These are phyloP conservation scores for Penicillium occitanis DNA, from an alignment of 2,329 filamentous ascomycete species.

Conservation along the genomic window DNA sequence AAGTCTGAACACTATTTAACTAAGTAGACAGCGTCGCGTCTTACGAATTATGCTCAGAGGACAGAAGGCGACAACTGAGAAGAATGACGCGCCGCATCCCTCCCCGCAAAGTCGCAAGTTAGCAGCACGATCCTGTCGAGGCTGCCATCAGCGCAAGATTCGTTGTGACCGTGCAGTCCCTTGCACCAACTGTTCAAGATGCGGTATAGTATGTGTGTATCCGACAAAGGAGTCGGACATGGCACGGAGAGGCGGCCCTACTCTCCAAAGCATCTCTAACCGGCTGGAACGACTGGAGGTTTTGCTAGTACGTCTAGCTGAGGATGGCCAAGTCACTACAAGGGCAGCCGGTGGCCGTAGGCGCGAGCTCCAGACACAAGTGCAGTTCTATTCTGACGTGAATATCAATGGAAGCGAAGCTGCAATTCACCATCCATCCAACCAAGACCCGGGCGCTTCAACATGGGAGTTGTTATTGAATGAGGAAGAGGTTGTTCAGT, in stretches of 20 bases:
- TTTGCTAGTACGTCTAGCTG: conserved; percentile 19
- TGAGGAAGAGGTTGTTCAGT: conserved; percentile 7
- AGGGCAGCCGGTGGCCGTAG: not conserved
- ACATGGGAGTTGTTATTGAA: conserved; percentile 23
- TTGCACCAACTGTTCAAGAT: conserved; percentile 28
- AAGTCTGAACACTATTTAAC: not conserved
- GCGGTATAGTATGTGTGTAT: conserved; percentile 22
- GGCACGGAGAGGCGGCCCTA: conserved; percentile 20
- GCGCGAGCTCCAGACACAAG: not conserved
- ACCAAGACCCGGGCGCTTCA: conserved; percentile 9
- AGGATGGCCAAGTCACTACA: conserved; percentile 6
- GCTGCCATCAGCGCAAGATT: conserved; percentile 31
- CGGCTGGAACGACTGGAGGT: conserved; percentile 21
- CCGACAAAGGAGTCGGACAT: conserved; percentile 22
- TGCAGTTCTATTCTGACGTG: not conserved
- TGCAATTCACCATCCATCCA: conserved; percentile 2
- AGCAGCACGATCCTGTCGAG: conserved; percentile 24
- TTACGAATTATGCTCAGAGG: not conserved
- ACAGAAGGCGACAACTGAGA: not conserved
- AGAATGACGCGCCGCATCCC: conserved; percentile 6
- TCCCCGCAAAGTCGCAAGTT: conserved; percentile 9
- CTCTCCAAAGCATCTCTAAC: conserved; percentile 23
- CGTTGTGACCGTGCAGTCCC: conserved; percentile 31
- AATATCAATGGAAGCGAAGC: conserved; percentile 1
- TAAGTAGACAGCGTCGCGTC: not conserved